Evolutionary conservation across 2,329 filamentous ascomycete genomes (phyloP).

Genomic region (Stachybotrys chartarum): DNA sequence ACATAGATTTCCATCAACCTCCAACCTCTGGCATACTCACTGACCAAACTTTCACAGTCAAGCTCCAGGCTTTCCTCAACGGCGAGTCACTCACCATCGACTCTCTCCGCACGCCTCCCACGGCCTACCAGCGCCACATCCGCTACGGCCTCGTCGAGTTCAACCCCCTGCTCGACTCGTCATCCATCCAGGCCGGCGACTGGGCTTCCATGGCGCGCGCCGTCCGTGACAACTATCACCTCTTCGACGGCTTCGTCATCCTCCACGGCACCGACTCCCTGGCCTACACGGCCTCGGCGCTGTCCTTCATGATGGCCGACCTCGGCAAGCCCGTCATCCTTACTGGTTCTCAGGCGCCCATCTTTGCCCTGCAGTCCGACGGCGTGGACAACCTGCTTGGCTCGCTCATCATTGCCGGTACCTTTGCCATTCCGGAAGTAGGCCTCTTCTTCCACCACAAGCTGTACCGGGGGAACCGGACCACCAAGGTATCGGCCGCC

Average conservation of each 20-base stretch:
- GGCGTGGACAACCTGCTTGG: constrained; percentile 86
- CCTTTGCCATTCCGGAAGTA: constrained; percentile 89
- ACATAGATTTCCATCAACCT: background rate
- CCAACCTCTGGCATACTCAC: background rate
- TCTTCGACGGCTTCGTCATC: constrained; percentile 87
- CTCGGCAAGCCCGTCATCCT: constrained; percentile 87
- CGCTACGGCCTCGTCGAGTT: constrained; percentile 84
- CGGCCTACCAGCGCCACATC: constrained; percentile 72
- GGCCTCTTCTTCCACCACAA: constrained; percentile 92
- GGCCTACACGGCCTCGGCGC: constrained; percentile 80
- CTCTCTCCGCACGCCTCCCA: constrained; percentile 72
- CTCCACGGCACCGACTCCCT: constrained; percentile 88
- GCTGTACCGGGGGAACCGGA: constrained; percentile 80
- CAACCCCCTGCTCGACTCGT: constrained; percentile 76
- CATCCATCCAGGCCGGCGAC: constrained; percentile 77
- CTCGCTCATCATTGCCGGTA: constrained; percentile 82
- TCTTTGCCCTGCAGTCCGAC: constrained; percentile 85
- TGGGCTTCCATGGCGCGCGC: constrained; percentile 79
- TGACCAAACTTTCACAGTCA: constrained; percentile 22
- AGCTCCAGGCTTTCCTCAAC: constrained; percentile 43
- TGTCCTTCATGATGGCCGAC: constrained; percentile 90
- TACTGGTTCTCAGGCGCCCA: constrained; percentile 76
- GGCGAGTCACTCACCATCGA: constrained; percentile 47
- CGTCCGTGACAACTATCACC: constrained; percentile 77
- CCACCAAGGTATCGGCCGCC: constrained; percentile 81